A percentile compares a stretch with the other conserved stretches of the same genome.
Evolutionary conservation across 306 rosid genomes (phyloP).

Genomic region (Corylus avellana): DNA sequence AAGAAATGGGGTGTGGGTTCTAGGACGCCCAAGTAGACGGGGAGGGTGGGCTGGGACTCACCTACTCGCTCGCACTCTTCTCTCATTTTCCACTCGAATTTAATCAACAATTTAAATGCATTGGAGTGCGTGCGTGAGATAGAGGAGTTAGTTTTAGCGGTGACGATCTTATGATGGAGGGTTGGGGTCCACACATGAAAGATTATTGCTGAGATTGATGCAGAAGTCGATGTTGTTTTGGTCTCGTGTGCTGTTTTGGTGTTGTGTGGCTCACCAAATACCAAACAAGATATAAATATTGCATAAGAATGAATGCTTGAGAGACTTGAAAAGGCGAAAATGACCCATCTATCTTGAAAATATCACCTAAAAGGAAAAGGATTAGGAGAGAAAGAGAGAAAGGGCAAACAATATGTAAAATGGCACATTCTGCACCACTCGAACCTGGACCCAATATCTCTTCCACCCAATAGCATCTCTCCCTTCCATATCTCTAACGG

Average conservation of each 20-base stretch:
- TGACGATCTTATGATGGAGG: neutral
- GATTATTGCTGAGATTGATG: neutral
- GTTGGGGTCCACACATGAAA: no score
- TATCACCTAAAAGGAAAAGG: neutral
- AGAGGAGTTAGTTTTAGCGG: neutral
- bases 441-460: slow-evolving; percentile 62
- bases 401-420: neutral
- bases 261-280: neutral
- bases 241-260: neutral
- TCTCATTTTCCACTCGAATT: no score
- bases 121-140: neutral
- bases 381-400: neutral
- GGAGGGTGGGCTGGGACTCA: no score
- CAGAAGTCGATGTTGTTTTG: neutral
- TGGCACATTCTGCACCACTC: slow-evolving; percentile 49
- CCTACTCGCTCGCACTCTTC: no score
- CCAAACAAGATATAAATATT: neutral
- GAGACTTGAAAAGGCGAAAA: neutral
- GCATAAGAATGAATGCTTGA: neutral
- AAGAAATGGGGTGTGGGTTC: no score
- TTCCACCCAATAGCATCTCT: slow-evolving; percentile 61
- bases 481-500: slow-evolving; percentile 60
- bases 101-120: no score
- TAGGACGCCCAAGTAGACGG: no score
- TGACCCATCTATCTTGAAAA: neutral